A percentile compares a stretch with the other conserved stretches of the same genome.
These are phyloP conservation scores for Gossypioides kirkii DNA, from an alignment of 345 rosid species.

Conservation along the genomic window DNA sequence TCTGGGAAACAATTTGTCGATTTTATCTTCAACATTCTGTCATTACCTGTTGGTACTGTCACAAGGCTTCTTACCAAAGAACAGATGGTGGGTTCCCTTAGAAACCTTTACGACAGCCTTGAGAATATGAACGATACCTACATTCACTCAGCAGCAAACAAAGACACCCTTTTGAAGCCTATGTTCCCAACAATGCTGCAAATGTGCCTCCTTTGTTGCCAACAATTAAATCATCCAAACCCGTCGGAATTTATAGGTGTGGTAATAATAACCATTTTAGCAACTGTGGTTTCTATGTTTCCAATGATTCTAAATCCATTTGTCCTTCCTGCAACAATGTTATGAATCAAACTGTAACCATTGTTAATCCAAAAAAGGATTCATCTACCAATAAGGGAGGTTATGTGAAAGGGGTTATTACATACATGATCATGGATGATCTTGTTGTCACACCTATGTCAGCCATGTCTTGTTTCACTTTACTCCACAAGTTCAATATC, in stretches of 20 bases:
- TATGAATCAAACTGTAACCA: not conserved
- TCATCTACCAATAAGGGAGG: slow-evolving; percentile 17
- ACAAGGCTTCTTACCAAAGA: not conserved
- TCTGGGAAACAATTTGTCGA: not conserved
- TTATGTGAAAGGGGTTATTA: slow-evolving; percentile 27
- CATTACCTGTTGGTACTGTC: not conserved
- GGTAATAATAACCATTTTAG: not conserved
- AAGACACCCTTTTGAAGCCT: not conserved
- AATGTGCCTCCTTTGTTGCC: not conserved
- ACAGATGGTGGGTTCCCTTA: not conserved
- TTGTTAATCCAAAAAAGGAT: not conserved
- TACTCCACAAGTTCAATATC: slow-evolving; percentile 17
- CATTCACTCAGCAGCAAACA: not conserved
- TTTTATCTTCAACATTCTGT: not conserved
- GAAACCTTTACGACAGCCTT: not conserved
- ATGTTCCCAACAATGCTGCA: not conserved
- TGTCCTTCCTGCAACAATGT: not conserved
- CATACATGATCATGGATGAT: slow-evolving; percentile 32
- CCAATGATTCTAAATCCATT: not conserved
- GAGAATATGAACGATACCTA: not conserved
- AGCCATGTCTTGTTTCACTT: slow-evolving; percentile 13
- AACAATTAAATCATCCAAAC: not conserved
- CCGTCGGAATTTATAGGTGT: not conserved
- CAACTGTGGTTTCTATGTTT: not conserved
- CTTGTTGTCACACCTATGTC: slow-evolving; percentile 29